Evolutionary conservation across 495 filamentous ascomycete genomes (phyloP).

Genomic region (Durotheca rogersii): DNA sequence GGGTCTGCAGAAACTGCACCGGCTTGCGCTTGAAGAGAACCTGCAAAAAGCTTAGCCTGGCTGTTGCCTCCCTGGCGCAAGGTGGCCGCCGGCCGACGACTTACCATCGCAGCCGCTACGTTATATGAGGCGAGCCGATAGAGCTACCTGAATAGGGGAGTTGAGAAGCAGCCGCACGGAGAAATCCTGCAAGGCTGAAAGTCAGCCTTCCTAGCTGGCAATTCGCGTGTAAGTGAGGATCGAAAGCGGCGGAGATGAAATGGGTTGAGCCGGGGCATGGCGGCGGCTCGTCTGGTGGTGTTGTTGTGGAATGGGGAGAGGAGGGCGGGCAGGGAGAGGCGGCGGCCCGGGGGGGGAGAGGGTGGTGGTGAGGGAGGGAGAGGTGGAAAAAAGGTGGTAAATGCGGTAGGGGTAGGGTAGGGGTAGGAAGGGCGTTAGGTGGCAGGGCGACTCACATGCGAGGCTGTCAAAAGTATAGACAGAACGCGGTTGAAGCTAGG

Average conservation of each 20-base stretch:
- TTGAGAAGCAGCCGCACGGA: conserved; percentile 23
- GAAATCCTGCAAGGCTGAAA: conserved; percentile 43
- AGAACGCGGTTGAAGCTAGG: conserved; percentile 19
- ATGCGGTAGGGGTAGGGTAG: too few species aligned
- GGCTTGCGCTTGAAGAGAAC: conserved; percentile 96
- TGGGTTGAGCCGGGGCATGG: conserved; percentile 31
- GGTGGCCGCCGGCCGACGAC: not conserved
- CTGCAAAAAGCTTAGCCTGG: conserved; percentile 53
- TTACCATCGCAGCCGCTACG: conserved; percentile 32
- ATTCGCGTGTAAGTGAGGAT: conserved; percentile 17
- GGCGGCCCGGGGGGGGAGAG: conserved; percentile 27
- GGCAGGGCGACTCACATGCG: conserved; percentile 33
- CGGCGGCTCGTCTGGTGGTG: conserved; percentile 30
- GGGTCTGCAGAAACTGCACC: conserved; percentile 75
- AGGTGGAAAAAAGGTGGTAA: not conserved
- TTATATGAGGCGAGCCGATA: too few species aligned
- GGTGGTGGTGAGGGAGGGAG: conserved; percentile 23
- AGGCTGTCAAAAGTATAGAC: conserved; percentile 16
- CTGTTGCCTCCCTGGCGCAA: not conserved
- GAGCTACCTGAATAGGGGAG: too few species aligned
- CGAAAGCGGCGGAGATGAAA: conserved; percentile 1
- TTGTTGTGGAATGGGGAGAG: conserved; percentile 39
- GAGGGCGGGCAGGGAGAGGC: conserved; percentile 34
- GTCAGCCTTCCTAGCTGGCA: conserved; percentile 37
- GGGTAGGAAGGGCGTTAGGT: not conserved